Base-by-base conservation (phyloP, 768 basidiomycete species). In the Termitomyces sp. region DNA sequence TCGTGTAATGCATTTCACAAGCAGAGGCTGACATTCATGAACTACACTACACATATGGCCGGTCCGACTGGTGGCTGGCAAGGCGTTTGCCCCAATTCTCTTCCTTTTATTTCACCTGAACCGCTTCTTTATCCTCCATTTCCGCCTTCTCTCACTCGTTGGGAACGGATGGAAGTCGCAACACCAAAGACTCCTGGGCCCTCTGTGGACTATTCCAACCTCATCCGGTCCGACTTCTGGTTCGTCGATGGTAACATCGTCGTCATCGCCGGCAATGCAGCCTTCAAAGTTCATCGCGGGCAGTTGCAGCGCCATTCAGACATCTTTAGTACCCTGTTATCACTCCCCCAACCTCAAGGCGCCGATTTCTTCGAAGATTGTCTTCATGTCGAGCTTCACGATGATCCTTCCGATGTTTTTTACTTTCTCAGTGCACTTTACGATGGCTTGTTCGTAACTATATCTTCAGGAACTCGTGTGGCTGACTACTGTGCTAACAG, bases 261-360 rank as follows among this genome's bases (percentile, higher is more conserved):
- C 52, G 76, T 90, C 52, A 68, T 88, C 52, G 78, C 83, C 1
- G 79, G 77, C 0, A 67, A 69, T 19, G 79, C 79, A 12, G 82
- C 79, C 0, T 90, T 89, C 77, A 89, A 85, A 59, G 86, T 90
- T 4, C 88, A 90, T 63, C 79, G 81, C 5, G 87, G 89, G 0
- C 86, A 88, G 61, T 78, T 91, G 25, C 79, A 79, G 56, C 79
- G 89, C 5, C 88, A 91, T 58, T 89, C 88, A 0, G 89, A 90
- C 40, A 76, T 91, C n/a, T 91, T 91, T 68, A 75, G 76, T 57
- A 84, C 80, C 58, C 71, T 89, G 57, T 82, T 91, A 61, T 73
- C 79, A 1, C 68, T 91, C 9, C 87, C 86, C 3, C 84, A 83
- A 57, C 86, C 86, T 1, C 52, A 67, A 32, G 69, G 73, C 16